Conservation (phyloP, 805 yeast species). For the Spencermartinsiella europaea region DNA sequence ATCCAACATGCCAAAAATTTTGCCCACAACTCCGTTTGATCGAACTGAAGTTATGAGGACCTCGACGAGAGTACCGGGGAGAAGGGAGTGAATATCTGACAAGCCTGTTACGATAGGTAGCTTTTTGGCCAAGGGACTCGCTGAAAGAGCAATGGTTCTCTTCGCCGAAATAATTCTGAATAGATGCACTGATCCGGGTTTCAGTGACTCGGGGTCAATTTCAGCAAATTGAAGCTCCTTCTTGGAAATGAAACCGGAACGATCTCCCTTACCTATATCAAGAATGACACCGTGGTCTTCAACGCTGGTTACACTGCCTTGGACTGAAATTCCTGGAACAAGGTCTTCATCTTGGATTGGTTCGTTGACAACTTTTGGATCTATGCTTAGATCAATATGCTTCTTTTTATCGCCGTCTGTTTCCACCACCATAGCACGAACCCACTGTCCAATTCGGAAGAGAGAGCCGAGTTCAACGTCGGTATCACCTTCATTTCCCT, state of each 20-base stretch:
- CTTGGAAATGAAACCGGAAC: conserved; percentile 69
- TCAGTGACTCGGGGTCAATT: conserved; percentile 34
- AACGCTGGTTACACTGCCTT: conserved; percentile 68
- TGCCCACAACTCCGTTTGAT: conserved; percentile 61
- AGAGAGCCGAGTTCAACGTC: conserved; percentile 46
- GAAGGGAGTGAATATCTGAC: conserved; percentile 69
- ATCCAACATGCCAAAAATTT: conserved; percentile 67
- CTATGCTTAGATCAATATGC: conserved; percentile 65
- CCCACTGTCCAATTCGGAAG: conserved; percentile 77
- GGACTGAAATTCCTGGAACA: conserved; percentile 56
- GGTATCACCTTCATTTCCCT: conserved; percentile 34
- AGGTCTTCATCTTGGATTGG: conserved; percentile 48
- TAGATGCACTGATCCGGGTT: conserved; percentile 66
- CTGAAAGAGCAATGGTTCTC: conserved; percentile 57
- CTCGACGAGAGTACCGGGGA: conserved; percentile 81
- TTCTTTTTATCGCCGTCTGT: conserved; percentile 42
- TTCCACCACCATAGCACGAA: conserved; percentile 71
- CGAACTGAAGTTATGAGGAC: conserved; percentile 59
- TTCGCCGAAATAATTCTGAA: conserved; percentile 46
- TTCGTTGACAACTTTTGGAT: conserved; percentile 67
- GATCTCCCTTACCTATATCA: conserved; percentile 54
- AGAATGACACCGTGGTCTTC: conserved; percentile 92
- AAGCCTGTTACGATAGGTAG: conserved; percentile 48
- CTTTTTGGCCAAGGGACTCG: conserved; percentile 43
- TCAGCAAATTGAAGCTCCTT: conserved; percentile 49